Base-by-base conservation (phyloP, 2,329 filamentous ascomycete genomes). In the Penicillium sp. region DNA sequence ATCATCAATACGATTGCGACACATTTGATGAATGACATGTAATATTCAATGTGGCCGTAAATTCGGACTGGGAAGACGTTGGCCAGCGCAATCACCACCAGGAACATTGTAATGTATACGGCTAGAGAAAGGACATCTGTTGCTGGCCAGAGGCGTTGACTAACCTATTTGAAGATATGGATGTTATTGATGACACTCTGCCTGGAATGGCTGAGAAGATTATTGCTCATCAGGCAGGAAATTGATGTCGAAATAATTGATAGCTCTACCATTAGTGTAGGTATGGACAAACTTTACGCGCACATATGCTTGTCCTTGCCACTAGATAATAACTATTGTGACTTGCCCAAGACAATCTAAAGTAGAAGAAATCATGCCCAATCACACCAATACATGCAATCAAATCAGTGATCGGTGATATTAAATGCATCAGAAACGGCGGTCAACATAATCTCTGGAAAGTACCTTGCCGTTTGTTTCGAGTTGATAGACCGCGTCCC, bases 71-170 rank as follows among this genome's bases (percentile, higher is more conserved):
- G 56, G 55, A 71, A 64, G n/a, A 62, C 26, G 43, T 72, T 72
- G 2, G 61, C 63, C 0, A 65, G 14, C 4, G 63, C 58, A n/a
- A 69, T 68, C 6, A 64, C 58, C 2, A 61, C 62, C 4, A 71
- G 51, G 37, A 73, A 70, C 22, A 73, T 66, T 1, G 70, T 71
- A 27, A 72, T 73, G 50, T 68, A 73, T 9, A 60, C 70, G 8
- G 69, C 70, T 1, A 70, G 49, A 2, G 68, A 67, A 1, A 73
- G 53, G 1, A 53, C 56, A 3, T 64, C 58, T 14, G 63, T 67
- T 29, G 62, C 55, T 3, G 65, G 65, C 71, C 71, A 73, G 56
- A 69, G 35, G 55, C 66, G 4, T 53, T 66, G 25, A 57, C 59
- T 2, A 54, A 64, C 22, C 29, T 69, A 1, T 69, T 69, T 54